Evolutionary conservation across 2,329 filamentous ascomycete species (phyloP), one percentile per base, ranked within the genome.

Genomic region (Penicillium hordei): DNA sequence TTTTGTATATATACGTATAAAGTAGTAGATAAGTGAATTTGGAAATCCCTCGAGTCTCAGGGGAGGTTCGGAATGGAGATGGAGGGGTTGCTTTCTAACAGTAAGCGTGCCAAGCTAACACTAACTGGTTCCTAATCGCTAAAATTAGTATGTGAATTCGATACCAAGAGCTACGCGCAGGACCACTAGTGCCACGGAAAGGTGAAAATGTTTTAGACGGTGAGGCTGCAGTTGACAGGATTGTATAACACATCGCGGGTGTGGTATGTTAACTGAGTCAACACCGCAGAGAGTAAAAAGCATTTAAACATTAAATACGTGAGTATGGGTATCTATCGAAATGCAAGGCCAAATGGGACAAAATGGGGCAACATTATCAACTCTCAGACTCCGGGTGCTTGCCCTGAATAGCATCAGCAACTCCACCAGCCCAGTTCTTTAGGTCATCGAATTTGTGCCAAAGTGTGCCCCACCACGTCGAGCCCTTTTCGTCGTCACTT

Each of bases 391-490:
- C 44, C 13, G 65, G 60, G 19, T 68, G 63, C 31, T 69, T 67
- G 45, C 71, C 70, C 38, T 71, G 69, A 50, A 70, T 65, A 2
- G 69, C 63, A 39, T 67, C 65, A n/a, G 72, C 59, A 21, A 76
- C 33, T 17, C 70, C 69, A 10, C 55, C 64, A 9, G 72, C 69
- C 75, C 75, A 77, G 23, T 74, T 58, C 58, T 75, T 75, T 6
- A 71, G 50, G 1, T 69, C 65, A 34, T 73, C 65, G n/a, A 76
- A 42, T 52, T 73, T 76, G 42, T 67, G 61, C 64, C 67, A 70
- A 17, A 76, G n/a, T 0, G 65, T 66, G 2, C 59, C 67, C 73
- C 70, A 76, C 70, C 74, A 76, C 3, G 61, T 65, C 4, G 62
- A 53, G 1, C 45, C 58, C 8, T 65, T 49, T 34, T 68, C 66